phyloP scores from a whole-genome alignment of 2,329 filamentous ascomycete genomes.

The Hymenoscyphus infarciens region DNA sequence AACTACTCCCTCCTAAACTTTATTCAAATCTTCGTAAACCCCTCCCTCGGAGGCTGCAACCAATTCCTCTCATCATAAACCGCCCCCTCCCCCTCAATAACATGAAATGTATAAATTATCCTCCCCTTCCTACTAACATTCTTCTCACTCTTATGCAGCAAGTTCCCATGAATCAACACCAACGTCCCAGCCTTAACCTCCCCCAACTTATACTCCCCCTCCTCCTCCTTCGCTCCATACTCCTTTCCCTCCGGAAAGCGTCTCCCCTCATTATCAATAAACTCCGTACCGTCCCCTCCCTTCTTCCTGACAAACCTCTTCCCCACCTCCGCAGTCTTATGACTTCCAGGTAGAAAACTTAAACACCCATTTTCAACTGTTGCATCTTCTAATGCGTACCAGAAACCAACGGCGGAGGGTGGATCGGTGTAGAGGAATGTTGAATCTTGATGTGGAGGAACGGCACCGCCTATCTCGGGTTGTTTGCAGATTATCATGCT shows the following conservation, averaged over 20 bases:
- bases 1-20: too few species aligned
- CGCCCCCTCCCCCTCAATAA: conserved; percentile 76
- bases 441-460: conserved; percentile 87
- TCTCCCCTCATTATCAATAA: conserved; percentile 64
- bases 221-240: conserved; percentile 44
- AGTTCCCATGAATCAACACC: conserved; percentile 92
- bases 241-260: conserved; percentile 55
- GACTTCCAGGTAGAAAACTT: conserved; percentile 79
- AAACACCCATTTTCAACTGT: conserved; percentile 83
- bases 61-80: conserved; percentile 86
- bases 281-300: conserved; percentile 57
- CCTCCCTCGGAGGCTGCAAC: conserved; percentile 78
- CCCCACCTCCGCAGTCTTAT: conserved; percentile 66
- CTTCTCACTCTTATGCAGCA: conserved; percentile 93
- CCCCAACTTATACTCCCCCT: conserved; percentile 67
- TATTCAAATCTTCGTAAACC: conserved; percentile 55
- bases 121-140: conserved; percentile 82
- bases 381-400: conserved; percentile 95
- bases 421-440: conserved; percentile 90
- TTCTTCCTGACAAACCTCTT: conserved; percentile 70
- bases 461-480: conserved; percentile 88
- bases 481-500: conserved; percentile 99
- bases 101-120: conserved; percentile 96
- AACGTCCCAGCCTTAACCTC: conserved; percentile 89
- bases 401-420: conserved; percentile 88